Evolutionary conservation across 305 asterid species (phyloP).

Genomic region (Coffea humblotiana): DNA sequence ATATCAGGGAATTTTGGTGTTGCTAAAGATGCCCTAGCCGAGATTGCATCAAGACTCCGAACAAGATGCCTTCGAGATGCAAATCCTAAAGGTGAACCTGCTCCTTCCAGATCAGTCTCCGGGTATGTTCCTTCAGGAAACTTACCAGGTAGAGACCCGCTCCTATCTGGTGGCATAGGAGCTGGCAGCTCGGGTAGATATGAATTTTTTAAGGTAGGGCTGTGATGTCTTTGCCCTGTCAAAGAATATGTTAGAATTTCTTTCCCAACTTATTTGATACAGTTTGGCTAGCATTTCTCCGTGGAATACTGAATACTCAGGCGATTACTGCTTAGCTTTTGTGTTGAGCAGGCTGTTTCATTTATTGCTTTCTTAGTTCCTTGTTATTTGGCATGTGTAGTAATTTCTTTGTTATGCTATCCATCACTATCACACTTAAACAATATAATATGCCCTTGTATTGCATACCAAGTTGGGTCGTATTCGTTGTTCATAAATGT

Average conservation of each 20-base stretch:
- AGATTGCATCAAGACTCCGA: constrained; percentile 75
- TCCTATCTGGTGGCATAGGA: constrained; percentile 35
- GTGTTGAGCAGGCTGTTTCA: background rate
- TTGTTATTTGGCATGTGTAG: background rate
- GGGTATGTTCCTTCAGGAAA: constrained; percentile 47
- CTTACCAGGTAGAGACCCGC: constrained; percentile 39
- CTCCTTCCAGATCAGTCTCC: constrained; percentile 45
- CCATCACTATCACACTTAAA: background rate
- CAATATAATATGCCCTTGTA: background rate
- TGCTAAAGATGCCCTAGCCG: constrained; percentile 78
- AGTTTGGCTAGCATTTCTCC: background rate
- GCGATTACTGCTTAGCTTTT: background rate
- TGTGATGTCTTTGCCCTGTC: background rate
- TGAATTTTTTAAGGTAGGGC: constrained; percentile 48
- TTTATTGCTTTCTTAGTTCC: background rate
- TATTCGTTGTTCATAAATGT: background rate
- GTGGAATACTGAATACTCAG: background rate
- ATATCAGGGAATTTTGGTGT: constrained; percentile 68
- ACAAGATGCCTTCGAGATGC: constrained; percentile 64
- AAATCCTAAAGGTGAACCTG: constrained; percentile 49
- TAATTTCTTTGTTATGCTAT: background rate
- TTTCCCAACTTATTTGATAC: background rate
- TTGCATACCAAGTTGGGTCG: background rate
- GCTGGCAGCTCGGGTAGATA: constrained; percentile 60
- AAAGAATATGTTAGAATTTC: background rate